A percentile compares a stretch with the other conserved stretches of the same genome.
Evolutionary conservation across 2,329 filamentous ascomycete genomes (phyloP).

Genomic region (Tolypocladium tropicale): DNA sequence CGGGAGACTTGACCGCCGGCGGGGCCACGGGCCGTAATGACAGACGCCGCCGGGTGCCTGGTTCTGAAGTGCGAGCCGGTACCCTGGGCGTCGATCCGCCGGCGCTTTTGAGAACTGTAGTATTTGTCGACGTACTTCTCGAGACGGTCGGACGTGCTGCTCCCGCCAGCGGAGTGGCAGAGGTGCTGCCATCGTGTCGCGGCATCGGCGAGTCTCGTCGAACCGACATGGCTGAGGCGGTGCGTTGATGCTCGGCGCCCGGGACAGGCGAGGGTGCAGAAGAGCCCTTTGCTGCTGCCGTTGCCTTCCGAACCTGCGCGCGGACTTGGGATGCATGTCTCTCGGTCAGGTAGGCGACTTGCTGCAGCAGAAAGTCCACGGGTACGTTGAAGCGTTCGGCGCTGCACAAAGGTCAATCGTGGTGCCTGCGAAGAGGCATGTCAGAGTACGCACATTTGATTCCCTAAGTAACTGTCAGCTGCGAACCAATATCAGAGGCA

Average conservation of each 20-base stretch:
- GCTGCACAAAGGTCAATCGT: constrained; percentile 30
- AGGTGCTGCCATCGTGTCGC: constrained; percentile 32
- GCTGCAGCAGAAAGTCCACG: constrained; percentile 79
- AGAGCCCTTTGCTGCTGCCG: constrained; percentile 45
- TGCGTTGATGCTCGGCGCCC: constrained; percentile 34
- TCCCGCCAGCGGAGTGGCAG: constrained; percentile 32
- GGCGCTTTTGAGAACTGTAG: constrained; percentile 24
- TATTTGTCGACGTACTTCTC: constrained; percentile 36
- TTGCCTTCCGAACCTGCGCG: constrained; percentile 76
- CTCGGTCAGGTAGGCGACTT: constrained; percentile 90
- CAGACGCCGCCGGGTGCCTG: constrained; percentile 24
- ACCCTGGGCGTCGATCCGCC: constrained; percentile 20
- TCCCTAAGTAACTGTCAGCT: constrained; percentile 44
- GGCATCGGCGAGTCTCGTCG: constrained; percentile 46
- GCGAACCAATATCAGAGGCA: not conserved
- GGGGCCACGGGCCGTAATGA: constrained; percentile 33
- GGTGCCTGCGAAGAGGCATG: not conserved
- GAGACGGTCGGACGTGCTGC: constrained; percentile 34
- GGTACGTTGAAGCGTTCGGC: constrained; percentile 74
- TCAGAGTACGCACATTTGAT: constrained; percentile 51
- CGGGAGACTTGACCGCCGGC: constrained; percentile 12
- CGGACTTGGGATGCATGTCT: constrained; percentile 81
- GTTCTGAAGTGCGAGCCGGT: constrained; percentile 15
- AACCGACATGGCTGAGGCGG: constrained; percentile 44
- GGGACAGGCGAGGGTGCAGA: constrained; percentile 47